These are phyloP conservation scores for Pichia phayaonensis DNA, from an alignment of 805 yeast genomes.

Conservation along the genomic window DNA sequence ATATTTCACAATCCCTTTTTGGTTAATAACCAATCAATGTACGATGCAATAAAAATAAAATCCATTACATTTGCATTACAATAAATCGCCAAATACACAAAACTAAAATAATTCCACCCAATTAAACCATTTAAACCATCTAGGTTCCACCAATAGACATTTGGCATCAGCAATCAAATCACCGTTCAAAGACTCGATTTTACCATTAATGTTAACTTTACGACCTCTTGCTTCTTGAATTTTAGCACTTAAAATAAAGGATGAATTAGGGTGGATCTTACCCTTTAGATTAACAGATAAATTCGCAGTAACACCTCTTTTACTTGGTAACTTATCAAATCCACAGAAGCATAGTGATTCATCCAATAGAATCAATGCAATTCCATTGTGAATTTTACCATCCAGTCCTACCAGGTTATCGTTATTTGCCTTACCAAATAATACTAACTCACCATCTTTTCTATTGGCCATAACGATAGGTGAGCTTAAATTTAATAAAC, in stretches of 20 bases:
- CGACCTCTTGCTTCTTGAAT: conserved; percentile 67
- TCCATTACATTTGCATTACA: background rate
- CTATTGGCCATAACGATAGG: conserved; percentile 58
- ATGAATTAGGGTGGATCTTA: conserved; percentile 53
- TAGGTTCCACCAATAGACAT: conserved; percentile 78
- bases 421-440: conserved; percentile 66
- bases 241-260: conserved; percentile 59
- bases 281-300: conserved; percentile 56
- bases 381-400: conserved; percentile 75
- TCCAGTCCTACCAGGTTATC: conserved; percentile 52
- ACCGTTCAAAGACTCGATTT: conserved; percentile 9
- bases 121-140: conserved; percentile 68
- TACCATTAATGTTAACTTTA: conserved; percentile 72
- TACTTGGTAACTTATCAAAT: conserved; percentile 69
- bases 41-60: background rate
- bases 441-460: conserved; percentile 44
- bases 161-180: conserved; percentile 43
- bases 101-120: conserved; percentile 33
- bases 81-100: background rate
- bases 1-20: background rate
- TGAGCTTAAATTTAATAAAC: conserved; percentile 60
- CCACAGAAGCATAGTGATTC: conserved; percentile 85
- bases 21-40: background rate
- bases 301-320: conserved; percentile 84
- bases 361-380: conserved; percentile 71